Conservation (phyloP, 1,139 yeast genomes). For the Saccharomycopsis phalli region DNA sequence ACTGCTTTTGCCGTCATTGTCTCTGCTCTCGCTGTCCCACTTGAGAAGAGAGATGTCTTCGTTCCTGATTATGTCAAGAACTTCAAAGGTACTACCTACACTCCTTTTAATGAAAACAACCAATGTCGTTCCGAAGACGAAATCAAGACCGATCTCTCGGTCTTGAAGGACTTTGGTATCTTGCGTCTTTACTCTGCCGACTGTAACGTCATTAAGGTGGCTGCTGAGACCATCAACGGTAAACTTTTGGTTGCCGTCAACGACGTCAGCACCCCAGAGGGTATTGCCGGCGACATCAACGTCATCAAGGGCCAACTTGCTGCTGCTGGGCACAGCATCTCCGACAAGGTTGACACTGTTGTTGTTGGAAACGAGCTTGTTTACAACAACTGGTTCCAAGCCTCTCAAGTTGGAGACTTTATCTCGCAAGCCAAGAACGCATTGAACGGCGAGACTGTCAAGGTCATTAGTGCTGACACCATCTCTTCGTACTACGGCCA, state of each 20-base stretch:
- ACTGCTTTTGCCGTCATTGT: constrained; percentile 3
- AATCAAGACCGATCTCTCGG: constrained; percentile 50
- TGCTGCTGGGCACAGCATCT: constrained; percentile 55
- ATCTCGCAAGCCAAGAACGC: constrained; percentile 47
- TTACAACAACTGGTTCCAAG: constrained; percentile 55
- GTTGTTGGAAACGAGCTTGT: constrained; percentile 84
- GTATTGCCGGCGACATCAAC: constrained; percentile 33
- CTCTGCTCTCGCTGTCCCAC: constrained; percentile 6
- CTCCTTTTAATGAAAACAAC: constrained; percentile 65
- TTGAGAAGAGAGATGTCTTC: constrained; percentile 13
- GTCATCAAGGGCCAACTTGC: constrained; percentile 47
- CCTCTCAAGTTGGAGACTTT: constrained; percentile 45
- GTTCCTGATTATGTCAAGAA: constrained; percentile 14
- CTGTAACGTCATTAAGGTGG: constrained; percentile 65
- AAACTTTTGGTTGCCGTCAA: constrained; percentile 70
- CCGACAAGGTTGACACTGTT: constrained; percentile 50
- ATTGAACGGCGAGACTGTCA: constrained; percentile 39
- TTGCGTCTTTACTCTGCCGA: constrained; percentile 81
- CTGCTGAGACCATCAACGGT: constrained; percentile 46
- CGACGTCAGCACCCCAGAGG: constrained; percentile 45
- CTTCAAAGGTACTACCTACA: constrained; percentile 67
- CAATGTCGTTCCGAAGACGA: constrained; percentile 55
- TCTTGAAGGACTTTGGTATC: constrained; percentile 43
- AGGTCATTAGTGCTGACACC: constrained; percentile 42
- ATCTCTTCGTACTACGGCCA: constrained; percentile 41